A percentile compares a stretch with the other conserved stretches of the same genome.
These are phyloP conservation scores for Delphinella strobiligena DNA, from an alignment of 2,329 filamentous ascomycete genomes.

Conservation along the genomic window DNA sequence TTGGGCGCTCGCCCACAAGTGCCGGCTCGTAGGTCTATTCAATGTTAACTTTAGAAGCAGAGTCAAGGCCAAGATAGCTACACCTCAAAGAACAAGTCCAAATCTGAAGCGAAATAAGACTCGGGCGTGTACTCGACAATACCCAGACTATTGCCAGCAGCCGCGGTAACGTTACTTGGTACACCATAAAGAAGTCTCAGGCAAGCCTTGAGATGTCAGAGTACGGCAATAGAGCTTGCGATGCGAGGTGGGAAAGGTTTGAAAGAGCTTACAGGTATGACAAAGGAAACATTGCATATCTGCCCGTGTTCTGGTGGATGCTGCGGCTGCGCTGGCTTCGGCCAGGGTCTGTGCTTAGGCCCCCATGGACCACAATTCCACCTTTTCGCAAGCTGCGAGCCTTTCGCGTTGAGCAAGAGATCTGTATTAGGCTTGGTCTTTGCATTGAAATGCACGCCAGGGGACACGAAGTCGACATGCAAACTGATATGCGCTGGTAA, in stretches of 20 bases:
- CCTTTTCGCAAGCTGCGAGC: constrained; percentile 5
- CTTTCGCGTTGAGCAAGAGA: not conserved
- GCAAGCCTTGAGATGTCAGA: constrained; percentile 17
- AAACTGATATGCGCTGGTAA: constrained; percentile 13
- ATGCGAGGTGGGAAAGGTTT: constrained; percentile 32
- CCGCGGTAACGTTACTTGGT: constrained; percentile 27
- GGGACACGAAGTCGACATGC: constrained; percentile 19
- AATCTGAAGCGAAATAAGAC: constrained; percentile 25
- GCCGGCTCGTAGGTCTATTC: not conserved
- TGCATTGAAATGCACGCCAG: constrained; percentile 15
- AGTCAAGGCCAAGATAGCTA: not conserved
- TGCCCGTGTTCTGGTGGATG: constrained; percentile 31
- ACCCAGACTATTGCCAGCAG: constrained; percentile 26
- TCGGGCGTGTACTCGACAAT: constrained; percentile 22
- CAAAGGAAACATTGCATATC: constrained; percentile 25
- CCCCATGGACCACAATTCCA: constrained; percentile 2
- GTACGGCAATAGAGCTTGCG: too few species aligned
- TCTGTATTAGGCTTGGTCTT: not conserved
- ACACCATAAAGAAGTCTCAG: constrained; percentile 17
- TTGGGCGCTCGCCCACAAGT: not conserved
- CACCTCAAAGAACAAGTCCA: constrained; percentile 24
- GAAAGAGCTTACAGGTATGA: constrained; percentile 29
- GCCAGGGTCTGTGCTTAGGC: constrained; percentile 10
- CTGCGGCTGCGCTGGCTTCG: constrained; percentile 11
- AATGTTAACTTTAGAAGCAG: not conserved